Base-by-base conservation (phyloP, 768 basidiomycete species). In the Lactarius evosmus region DNA sequence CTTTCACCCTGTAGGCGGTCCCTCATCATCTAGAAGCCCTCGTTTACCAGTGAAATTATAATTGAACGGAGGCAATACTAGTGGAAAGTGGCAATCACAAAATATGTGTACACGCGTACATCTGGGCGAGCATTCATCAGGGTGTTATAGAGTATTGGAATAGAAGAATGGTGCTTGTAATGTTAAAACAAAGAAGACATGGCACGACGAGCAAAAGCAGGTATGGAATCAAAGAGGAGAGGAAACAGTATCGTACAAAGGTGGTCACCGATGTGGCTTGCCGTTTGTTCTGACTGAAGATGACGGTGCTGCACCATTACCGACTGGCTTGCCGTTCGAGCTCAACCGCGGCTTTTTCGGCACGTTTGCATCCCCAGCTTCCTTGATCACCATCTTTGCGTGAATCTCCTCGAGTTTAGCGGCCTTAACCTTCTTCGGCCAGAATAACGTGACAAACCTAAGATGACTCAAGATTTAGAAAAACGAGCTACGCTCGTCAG, bases 371-470 rank as follows among this genome's bases (percentile, higher is more conserved):
- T 86, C 86, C 27, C 81, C 76, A 57, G 80, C 82, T 72, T 91
- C 91, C 75, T 92, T 92, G 83, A 89, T 88, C 66, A 93, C 91
- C 89, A 97, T 93, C 78, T 97, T 97, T 17, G 91, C 89, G 71
- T 97, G 94, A 50, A 98, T 96, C 72, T 94, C 93, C 75, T 95
- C 91, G 41, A 98, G 78, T 75, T 97, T 97, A 17, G 84, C 86
- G 14, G 94, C 93, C 73, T 90, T 94, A 68, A 98, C 95, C 76
- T 95, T 93, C 80, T 96, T 92, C 6, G 95, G 95, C 95, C 95
- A 98, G 77, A 98, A 98, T 60, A 94, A 81, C 3, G 93, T 95
- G 52, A 97, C 94, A 68, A 98, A 98, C 38, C 93, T 95, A 70
- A 49, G 38, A 41, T 33, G 29, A 58, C 17, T 29, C 57, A 56